phyloP scores from a whole-genome alignment of 805 yeast species.

The Soucietia sequanensis region DNA sequence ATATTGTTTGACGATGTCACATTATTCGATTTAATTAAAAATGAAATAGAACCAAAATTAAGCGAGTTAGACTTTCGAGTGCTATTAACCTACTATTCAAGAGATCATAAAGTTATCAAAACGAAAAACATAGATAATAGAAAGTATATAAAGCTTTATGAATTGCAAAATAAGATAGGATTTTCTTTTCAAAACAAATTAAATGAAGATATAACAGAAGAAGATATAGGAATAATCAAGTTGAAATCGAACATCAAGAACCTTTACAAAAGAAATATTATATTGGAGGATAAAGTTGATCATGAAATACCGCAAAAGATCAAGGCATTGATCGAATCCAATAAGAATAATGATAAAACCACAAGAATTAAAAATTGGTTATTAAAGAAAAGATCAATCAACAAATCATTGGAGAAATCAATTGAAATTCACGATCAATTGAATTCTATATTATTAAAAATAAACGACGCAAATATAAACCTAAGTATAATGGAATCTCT shows the following conservation, averaged over 20 bases:
- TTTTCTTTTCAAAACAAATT: too few species aligned
- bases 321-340: conserved; percentile 8
- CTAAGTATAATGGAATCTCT: conserved; percentile 22
- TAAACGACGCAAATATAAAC: conserved; percentile 35
- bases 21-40: conserved; percentile 9
- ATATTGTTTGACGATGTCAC: conserved; percentile 12
- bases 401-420: conserved; percentile 17
- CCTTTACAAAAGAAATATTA: conserved; percentile 15
- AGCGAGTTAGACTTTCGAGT: conserved; percentile 24
- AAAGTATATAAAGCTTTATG: conserved; percentile 20
- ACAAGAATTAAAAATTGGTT: conserved; percentile 17
- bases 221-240: conserved; percentile 30
- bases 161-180: too few species aligned
- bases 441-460: conserved; percentile 23
- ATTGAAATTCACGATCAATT: conserved; percentile 19
- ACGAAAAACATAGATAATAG: conserved; percentile 9
- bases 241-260: conserved; percentile 20
- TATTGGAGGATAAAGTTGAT: conserved; percentile 18
- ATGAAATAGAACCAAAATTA: conserved; percentile 7
- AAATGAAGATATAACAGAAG: conserved; percentile 19
- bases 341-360: conserved; percentile 13
- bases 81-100: conserved; percentile 23
- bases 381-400: conserved; percentile 11
- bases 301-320: conserved; percentile 15
- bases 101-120: conserved; percentile 19